Evolutionary conservation across 306 rosid genomes (phyloP).

Genomic region (Medicago lupulina): DNA sequence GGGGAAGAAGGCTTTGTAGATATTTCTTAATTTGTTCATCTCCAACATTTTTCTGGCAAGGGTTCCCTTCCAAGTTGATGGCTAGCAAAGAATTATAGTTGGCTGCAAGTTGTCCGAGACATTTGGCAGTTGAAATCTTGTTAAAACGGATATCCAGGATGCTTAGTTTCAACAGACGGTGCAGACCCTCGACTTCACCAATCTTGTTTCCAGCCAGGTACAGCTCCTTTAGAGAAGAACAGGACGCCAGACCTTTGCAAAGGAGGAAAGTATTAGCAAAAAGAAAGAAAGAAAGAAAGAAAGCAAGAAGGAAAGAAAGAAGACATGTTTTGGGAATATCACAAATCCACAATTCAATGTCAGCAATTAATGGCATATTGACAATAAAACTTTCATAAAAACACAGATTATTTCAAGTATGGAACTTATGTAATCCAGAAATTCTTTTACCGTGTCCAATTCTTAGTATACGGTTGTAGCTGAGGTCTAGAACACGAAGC

Average conservation of each 20-base stretch:
- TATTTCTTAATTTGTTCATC: constrained; percentile 90
- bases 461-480: constrained; percentile 82
- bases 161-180: constrained; percentile 85
- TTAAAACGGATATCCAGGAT: constrained; percentile 85
- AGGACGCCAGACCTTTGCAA: constrained; percentile 82
- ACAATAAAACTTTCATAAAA: too few species aligned
- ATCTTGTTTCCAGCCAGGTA: constrained; percentile 95
- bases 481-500: constrained; percentile 86
- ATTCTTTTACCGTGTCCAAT: constrained; percentile 82
- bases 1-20: constrained; percentile 92
- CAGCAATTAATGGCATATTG: constrained; percentile 8
- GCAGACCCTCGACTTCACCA: constrained; percentile 97
- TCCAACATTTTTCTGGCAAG: constrained; percentile 92
- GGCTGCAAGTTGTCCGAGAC: constrained; percentile 97
- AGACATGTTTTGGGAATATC: constrained; percentile 11
- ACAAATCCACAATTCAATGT: constrained; percentile 33
- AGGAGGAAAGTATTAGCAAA: constrained; percentile 26
- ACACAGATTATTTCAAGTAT: background rate
- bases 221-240: constrained; percentile 89
- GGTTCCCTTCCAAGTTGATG: constrained; percentile 92
- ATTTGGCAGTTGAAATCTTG: constrained; percentile 89
- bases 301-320: background rate
- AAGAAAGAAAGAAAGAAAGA: background rate
- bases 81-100: constrained; percentile 87
- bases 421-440: constrained; percentile 25